Evolutionary conservation across 1,284 basidiomycete genomes (phyloP).

Genomic region (Ceratobasidium sp.): DNA sequence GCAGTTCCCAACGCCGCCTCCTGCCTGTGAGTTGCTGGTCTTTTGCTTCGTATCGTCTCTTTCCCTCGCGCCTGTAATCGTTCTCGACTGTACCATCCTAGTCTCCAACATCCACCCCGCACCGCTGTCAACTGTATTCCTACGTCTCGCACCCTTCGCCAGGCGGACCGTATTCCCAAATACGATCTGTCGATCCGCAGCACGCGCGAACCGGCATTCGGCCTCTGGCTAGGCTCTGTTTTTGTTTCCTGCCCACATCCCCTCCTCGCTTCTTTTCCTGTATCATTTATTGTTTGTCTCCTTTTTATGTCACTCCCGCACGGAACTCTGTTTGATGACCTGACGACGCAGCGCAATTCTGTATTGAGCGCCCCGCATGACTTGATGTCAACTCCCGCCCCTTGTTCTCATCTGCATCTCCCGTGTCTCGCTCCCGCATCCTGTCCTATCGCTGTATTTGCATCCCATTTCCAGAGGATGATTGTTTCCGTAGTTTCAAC

Average conservation of each 20-base stretch:
- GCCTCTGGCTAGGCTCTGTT: constrained; percentile 13
- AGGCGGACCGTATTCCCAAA: constrained; percentile 14
- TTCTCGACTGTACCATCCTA: constrained; percentile 24
- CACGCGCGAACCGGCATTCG: constrained; percentile 35
- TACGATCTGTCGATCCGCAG: constrained; percentile 30
- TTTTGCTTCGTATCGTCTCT: not conserved
- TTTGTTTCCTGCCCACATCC: not conserved
- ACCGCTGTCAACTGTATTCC: constrained; percentile 14
- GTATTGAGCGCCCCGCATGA: constrained; percentile 14
- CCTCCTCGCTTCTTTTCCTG: constrained; percentile 7
- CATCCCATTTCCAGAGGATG: constrained; percentile 42
- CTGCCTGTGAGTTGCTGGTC: constrained; percentile 15
- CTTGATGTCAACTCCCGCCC: constrained; percentile 35
- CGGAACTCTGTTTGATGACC: constrained; percentile 39
- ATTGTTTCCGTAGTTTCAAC: constrained; percentile 22
- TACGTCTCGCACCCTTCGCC: constrained; percentile 8
- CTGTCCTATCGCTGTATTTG: constrained; percentile 2
- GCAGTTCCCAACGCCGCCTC: constrained; percentile 24
- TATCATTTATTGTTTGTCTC: constrained; percentile 21
- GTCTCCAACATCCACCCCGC: constrained; percentile 27
- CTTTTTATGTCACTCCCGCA: constrained; percentile 30
- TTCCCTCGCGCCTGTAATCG: not conserved
- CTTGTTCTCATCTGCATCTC: not conserved
- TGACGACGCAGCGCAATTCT: constrained; percentile 40
- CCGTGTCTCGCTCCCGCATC: constrained; percentile 17